Evolutionary conservation across 805 yeast species (phyloP).

Genomic region (Wickerhamiella azymoides): DNA sequence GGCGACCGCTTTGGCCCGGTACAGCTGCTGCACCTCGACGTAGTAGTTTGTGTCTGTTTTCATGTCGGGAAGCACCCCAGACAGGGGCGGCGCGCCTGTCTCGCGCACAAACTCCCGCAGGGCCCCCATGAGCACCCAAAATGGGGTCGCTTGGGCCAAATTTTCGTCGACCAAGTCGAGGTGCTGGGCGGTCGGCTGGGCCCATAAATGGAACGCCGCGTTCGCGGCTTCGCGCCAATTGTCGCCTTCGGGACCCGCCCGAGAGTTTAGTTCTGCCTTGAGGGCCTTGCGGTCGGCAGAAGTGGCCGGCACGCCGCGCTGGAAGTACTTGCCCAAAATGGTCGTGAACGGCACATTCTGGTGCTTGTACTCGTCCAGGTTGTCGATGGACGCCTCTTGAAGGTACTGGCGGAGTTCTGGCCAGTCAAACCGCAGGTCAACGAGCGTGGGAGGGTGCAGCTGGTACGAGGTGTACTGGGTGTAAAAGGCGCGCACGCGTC

Average conservation of each 20-base stretch:
- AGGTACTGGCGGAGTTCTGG: conserved; percentile 40
- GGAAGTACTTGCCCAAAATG: conserved; percentile 36
- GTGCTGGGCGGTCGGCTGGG: conserved; percentile 17
- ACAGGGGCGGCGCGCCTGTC: conserved; percentile 41
- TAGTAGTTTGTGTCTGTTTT: conserved; percentile 57
- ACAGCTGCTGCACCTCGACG: conserved; percentile 42
- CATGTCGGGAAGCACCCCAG: conserved; percentile 81
- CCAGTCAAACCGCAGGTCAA: conserved; percentile 62
- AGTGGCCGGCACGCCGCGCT: conserved; percentile 30
- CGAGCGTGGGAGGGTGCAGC: conserved; percentile 51
- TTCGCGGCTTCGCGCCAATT: conserved; percentile 41
- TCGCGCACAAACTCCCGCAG: conserved; percentile 34
- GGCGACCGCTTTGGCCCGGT: conserved; percentile 36
- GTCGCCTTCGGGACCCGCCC: conserved; percentile 29
- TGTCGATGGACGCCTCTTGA: conserved; percentile 36
- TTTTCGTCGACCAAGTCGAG: conserved; percentile 2
- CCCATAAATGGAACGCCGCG: conserved; percentile 32
- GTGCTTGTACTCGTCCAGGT: conserved; percentile 29
- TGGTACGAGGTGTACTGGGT: conserved; percentile 55
- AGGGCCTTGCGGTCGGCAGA: conserved; percentile 30
- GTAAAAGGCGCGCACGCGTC: conserved; percentile 39
- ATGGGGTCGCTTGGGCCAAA: conserved; percentile 19
- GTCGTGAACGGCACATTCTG: conserved; percentile 61
- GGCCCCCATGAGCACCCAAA: conserved; percentile 53
- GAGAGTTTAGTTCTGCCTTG: conserved; percentile 27